Conservation (phyloP, 352 stramenopile genomes). For the Phytophthora podocarpi region DNA sequence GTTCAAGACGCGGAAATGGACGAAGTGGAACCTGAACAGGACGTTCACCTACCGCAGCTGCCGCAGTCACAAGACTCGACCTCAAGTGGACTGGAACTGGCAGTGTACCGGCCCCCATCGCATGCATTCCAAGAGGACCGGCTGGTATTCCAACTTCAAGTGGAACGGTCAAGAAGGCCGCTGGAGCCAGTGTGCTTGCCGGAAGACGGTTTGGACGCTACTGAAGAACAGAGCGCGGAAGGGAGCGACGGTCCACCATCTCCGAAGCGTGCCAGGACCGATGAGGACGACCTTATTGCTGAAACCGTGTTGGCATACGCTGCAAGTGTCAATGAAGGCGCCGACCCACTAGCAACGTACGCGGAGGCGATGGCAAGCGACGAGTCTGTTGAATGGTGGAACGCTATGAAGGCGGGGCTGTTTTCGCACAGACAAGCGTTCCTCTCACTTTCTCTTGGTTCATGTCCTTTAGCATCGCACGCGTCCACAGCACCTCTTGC, state of each 20-base stretch:
- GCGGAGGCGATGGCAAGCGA: neutral
- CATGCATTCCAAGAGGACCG: neutral
- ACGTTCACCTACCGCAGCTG: neutral
- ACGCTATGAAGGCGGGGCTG: neutral
- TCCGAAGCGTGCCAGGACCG: constrained; percentile 14
- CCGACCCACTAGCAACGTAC: neutral
- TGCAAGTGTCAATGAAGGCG: neutral
- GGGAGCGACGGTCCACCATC: constrained; percentile 8
- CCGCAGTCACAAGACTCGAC: neutral
- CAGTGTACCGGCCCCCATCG: neutral
- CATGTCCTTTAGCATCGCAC: constrained; percentile 8
- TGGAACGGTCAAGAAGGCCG: neutral
- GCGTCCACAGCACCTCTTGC: constrained; percentile 2
- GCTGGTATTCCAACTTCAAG: constrained; percentile 2
- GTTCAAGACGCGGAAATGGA: constrained; percentile 10
- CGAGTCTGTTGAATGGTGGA: neutral
- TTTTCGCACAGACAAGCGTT: neutral
- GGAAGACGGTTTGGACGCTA: neutral
- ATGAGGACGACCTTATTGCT: constrained; percentile 16
- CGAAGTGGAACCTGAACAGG: neutral
- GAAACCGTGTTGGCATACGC: constrained; percentile 6
- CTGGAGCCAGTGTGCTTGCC: constrained; percentile 2
- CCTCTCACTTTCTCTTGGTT: neutral
- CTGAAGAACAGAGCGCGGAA: constrained; percentile 11
- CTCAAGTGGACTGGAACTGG: neutral